Base-by-base conservation (phyloP, 495 filamentous ascomycete genomes). In the Tuber indicum region DNA sequence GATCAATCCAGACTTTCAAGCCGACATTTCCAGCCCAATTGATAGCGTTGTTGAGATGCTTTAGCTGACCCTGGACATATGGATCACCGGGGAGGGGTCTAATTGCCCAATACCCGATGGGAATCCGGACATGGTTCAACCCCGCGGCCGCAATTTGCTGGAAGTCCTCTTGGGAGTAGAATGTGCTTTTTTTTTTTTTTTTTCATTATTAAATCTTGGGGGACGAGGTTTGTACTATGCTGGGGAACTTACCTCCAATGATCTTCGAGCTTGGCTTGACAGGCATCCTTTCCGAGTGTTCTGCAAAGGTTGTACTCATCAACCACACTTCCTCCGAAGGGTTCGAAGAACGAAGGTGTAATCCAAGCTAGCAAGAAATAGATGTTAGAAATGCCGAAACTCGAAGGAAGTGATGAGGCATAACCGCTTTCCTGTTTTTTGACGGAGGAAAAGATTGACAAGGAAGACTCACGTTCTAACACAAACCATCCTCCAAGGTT, bases 401-500 rank as follows among this genome's bases (percentile, higher is more conserved):
- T 36, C 26, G 12, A 32, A 36, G 86, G 16, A 47, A 41, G 12
- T 0, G 44, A 71, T 43, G 43, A 23, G 45, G 12, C n/a, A 44
- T 8, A 39, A 17, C 45, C 43, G 16, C 52, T 32, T 32, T 62
- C 6, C 4, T 5, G 39, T 36, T 36, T 66, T 36, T 9, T 0
- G 21, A 26, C 5, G 49, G 72, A 69, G 1, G n/a, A 16, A 41
- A 42, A 74, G 36, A 36, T 39, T 44, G 66, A 32, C 12, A 9
- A 5, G 39, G 45, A 36, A 73, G 45, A 47, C 79, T 76, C 72
- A 83, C 82, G 91, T 78, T 93, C 92, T 47, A 93, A 86, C 6
- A 89, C 89, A 12, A 94, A 86, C 92, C 92, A 94, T 52, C 92
- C 92, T 39, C 92, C 92, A 17, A 94, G 77, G 77, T 94, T 94